Evolutionary conservation across 2,329 filamentous ascomycete genomes (phyloP).

Genomic region (Neofusicoccum sp.): DNA sequence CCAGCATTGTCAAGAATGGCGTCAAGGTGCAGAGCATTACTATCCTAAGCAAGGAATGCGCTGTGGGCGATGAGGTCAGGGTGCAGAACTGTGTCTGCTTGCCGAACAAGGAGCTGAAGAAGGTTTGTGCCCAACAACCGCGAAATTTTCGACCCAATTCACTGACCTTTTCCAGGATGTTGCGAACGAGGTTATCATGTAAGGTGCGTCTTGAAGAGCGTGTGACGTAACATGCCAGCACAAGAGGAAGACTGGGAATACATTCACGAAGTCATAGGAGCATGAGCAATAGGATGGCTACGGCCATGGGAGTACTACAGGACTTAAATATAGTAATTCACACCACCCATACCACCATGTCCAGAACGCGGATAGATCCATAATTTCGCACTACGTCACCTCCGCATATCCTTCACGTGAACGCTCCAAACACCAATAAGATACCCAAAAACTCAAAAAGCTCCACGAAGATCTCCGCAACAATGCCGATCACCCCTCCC

Average conservation of each 20-base stretch:
- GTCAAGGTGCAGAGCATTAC: slow-evolving; percentile 99
- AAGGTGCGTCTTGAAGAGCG: slow-evolving; percentile 35
- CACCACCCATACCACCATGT: too few relatives aligned
- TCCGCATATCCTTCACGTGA: too few relatives aligned
- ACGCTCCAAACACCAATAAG: not conserved
- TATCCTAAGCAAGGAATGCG: slow-evolving; percentile 94
- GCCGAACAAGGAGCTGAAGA: slow-evolving; percentile 97
- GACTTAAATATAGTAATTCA: slow-evolving; percentile 6
- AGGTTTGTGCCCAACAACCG: slow-evolving; percentile 57
- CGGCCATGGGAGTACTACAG: not conserved
- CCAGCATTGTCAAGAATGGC: slow-evolving; percentile 94
- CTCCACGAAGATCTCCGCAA: not conserved
- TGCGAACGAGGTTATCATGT: slow-evolving; percentile 88
- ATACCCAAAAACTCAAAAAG: not conserved
- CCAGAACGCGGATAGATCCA: too few relatives aligned
- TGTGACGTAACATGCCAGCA: not conserved
- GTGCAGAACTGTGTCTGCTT: slow-evolving; percentile 98
- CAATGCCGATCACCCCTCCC: not conserved
- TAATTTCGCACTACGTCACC: too few relatives aligned
- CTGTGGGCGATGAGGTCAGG: slow-evolving; percentile 86
- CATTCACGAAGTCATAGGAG: not conserved
- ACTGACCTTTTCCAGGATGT: slow-evolving; percentile 64
- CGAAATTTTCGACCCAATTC: not conserved
- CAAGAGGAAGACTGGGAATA: not conserved
- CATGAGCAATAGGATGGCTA: not conserved